Conservation (phyloP, 306 rosid species). For the Medicago truncatula region DNA sequence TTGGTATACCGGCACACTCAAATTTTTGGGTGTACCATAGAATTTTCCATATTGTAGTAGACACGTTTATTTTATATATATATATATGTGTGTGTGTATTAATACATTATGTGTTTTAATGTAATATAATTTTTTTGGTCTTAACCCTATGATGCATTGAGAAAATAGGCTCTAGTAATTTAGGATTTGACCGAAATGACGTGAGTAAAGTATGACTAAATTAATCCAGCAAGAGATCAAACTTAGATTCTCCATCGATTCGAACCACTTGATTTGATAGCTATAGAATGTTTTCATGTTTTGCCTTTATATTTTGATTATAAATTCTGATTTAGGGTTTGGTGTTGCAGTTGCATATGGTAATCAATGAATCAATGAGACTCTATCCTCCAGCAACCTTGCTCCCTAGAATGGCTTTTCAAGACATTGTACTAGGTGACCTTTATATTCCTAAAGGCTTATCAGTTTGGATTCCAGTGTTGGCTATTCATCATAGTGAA, state of each 20-base stretch:
- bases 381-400: constrained; percentile 91
- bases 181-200: too few relatives aligned
- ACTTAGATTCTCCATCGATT: not conserved
- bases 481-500: constrained; percentile 87
- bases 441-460: constrained; percentile 83
- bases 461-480: constrained; percentile 91
- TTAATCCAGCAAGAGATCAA: too few relatives aligned
- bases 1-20: too few relatives aligned
- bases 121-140: not conserved
- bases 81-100: too few relatives aligned
- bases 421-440: constrained; percentile 80
- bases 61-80: too few relatives aligned
- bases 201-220: too few relatives aligned
- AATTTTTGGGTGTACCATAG: too few relatives aligned
- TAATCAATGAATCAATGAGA: constrained; percentile 85
- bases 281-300: not conserved
- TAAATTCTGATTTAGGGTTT: constrained; percentile 1
- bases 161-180: not conserved
- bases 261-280: not conserved
- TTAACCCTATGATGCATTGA: not conserved
- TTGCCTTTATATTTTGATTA: not conserved
- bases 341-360: constrained; percentile 72
- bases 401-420: constrained; percentile 82
- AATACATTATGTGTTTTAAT: too few relatives aligned
- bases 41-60: too few relatives aligned